A percentile compares a stretch with the other conserved stretches of the same genome.
phyloP scores from a whole-genome alignment of 1,284 basidiomycete genomes.

The Sanghuangporus sanghuang region DNA sequence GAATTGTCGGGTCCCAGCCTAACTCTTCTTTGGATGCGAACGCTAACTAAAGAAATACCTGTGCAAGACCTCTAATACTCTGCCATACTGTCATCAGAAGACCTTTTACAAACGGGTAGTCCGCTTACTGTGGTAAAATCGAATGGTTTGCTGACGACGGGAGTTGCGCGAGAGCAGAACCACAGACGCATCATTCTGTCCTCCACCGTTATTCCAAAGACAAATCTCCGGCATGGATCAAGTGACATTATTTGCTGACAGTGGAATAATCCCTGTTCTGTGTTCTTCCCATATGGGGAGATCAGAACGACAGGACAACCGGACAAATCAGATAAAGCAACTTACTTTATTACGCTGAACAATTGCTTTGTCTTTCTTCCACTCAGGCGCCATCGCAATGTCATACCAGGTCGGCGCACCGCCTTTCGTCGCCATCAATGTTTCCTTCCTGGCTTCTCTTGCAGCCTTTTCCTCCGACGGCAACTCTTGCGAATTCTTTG shows the following conservation, averaged over 20 bases:
- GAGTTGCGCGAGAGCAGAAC: too few relatives aligned
- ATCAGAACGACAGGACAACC: background rate
- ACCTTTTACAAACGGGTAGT: too few relatives aligned
- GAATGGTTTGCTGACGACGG: background rate
- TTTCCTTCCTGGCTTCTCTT: background rate
- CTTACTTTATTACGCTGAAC: background rate
- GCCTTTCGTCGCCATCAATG: background rate
- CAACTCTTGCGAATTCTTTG: background rate
- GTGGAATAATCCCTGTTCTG: background rate
- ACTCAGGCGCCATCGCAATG: background rate
- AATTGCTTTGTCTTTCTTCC: background rate
- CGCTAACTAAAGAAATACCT: too few relatives aligned
- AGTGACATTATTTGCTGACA: background rate
- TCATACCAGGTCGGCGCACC: background rate
- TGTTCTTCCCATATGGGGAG: background rate
- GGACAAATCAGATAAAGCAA: background rate
- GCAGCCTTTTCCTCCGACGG: background rate
- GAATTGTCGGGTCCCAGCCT: too few relatives aligned
- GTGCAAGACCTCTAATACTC: too few relatives aligned
- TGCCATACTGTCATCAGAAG: too few relatives aligned
- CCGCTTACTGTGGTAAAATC: background rate
- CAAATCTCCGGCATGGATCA: background rate
- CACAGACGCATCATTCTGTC: background rate
- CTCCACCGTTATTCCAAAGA: background rate
- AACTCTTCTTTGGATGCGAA: too few relatives aligned